These are phyloP conservation scores for Cyclotella sp. DNA, from an alignment of 108 stramenopile species.

Conservation along the genomic window DNA sequence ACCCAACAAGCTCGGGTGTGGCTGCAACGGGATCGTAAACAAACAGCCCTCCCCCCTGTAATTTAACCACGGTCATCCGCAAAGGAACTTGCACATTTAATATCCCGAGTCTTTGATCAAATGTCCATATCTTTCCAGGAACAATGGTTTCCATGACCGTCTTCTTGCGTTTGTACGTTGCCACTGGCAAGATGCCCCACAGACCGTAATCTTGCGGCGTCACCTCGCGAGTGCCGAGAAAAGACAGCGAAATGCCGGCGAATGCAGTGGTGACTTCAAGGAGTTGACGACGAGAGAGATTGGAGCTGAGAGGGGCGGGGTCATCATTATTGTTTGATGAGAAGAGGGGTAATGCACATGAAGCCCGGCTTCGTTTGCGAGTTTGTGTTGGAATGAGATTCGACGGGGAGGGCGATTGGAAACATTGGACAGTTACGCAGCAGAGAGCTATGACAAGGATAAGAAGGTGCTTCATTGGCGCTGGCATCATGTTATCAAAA, in stretches of 20 bases:
- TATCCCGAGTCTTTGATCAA: conserved; percentile 96
- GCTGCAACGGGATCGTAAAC: conserved; percentile 93
- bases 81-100: conserved; percentile 94
- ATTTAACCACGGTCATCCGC: conserved; percentile 86
- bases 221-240: conserved; percentile 65
- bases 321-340: neutral
- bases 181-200: conserved; percentile 91
- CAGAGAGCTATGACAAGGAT: too few relatives aligned
- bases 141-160: conserved; percentile 85
- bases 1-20: conserved; percentile 76
- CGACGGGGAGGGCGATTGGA: too few relatives aligned
- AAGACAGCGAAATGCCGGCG: conserved; percentile 69
- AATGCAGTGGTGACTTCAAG: conserved; percentile 17
- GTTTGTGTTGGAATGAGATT: too few relatives aligned
- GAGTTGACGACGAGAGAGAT: conserved; percentile 7
- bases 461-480: too few relatives aligned
- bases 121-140: conserved; percentile 85
- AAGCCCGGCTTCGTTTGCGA: too few relatives aligned
- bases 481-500: neutral
- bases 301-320: neutral
- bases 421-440: too few relatives aligned
- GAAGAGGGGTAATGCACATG: neutral
- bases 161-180: conserved; percentile 89
- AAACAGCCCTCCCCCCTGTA: conserved; percentile 78
- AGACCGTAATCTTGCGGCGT: conserved; percentile 85